Evolutionary conservation across 2,329 filamentous ascomycete species (phyloP).

Genomic region (Arachnopeziza araneosa): DNA sequence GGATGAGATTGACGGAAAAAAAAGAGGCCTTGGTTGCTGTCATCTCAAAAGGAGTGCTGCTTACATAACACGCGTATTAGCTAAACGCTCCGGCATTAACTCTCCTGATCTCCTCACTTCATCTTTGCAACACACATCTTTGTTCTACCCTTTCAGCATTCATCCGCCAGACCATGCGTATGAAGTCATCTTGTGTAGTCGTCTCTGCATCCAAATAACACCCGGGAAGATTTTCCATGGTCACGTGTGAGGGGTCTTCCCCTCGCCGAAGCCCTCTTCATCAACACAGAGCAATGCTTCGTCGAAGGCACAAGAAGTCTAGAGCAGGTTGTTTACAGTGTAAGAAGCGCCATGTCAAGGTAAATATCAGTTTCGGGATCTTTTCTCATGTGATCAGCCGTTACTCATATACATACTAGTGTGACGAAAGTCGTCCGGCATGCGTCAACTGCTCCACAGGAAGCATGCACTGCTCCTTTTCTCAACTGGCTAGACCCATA

Average conservation of each 20-base stretch:
- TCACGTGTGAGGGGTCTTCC: background rate
- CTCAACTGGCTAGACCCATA: slow-evolving; percentile 1
- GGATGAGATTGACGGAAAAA: no score
- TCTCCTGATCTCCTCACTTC: background rate
- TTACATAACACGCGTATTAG: background rate
- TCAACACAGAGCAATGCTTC: slow-evolving; percentile 8
- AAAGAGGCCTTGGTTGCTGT: no score
- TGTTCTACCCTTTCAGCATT: background rate
- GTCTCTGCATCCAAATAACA: background rate
- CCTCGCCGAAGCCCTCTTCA: no score
- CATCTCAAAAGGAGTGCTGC: no score
- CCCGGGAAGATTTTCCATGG: background rate
- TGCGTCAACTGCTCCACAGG: slow-evolving; percentile 19
- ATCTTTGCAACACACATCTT: background rate
- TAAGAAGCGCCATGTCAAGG: slow-evolving; percentile 22
- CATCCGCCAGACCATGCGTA: background rate
- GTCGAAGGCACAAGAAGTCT: slow-evolving; percentile 21
- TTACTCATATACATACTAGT: slow-evolving; percentile 10
- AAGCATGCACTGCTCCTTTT: slow-evolving; percentile 13
- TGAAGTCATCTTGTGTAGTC: background rate
- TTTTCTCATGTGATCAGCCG: background rate
- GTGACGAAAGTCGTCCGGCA: slow-evolving; percentile 19
- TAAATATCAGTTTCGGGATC: background rate
- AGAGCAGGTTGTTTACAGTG: slow-evolving; percentile 20
- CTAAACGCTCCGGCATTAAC: background rate